Evolutionary conservation across 805 yeast species (phyloP).

Genomic region (Lachancea cidri): DNA sequence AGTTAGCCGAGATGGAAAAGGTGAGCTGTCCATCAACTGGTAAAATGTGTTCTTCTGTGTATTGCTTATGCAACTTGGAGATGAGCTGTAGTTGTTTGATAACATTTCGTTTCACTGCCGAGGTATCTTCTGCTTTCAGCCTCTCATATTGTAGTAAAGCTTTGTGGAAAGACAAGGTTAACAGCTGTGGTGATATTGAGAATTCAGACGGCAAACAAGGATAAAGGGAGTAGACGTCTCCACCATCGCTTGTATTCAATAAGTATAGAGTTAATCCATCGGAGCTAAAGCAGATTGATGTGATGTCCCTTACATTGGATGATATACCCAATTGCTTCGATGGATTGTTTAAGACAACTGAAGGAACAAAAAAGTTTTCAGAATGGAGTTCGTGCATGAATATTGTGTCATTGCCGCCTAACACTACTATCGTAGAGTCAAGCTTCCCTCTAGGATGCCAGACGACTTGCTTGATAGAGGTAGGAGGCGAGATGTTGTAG

Average conservation of each 20-base stretch:
- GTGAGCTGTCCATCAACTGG: constrained; percentile 2
- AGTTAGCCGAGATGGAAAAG: constrained; percentile 3
- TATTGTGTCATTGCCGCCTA: constrained; percentile 24
- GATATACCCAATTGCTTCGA: constrained; percentile 9
- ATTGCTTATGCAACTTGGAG: constrained; percentile 30
- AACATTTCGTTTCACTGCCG: constrained; percentile 19
- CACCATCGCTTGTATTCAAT: constrained; percentile 43
- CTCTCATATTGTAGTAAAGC: constrained; percentile 20
- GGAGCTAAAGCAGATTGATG: constrained; percentile 21
- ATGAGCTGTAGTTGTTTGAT: constrained; percentile 37
- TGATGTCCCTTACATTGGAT: constrained; percentile 18
- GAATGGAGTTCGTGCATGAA: constrained; percentile 18
- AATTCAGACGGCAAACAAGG: constrained; percentile 57
- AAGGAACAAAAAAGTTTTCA: constrained; percentile 3
- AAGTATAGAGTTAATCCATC: constrained; percentile 52
- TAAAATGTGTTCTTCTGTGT: constrained; percentile 11
- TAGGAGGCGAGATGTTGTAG: constrained; percentile 1
- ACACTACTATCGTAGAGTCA: constrained; percentile 21
- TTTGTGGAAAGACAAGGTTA: constrained; percentile 5
- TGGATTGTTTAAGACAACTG: constrained; percentile 3
- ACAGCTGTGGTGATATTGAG: constrained; percentile 11
- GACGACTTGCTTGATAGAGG: constrained; percentile 36
- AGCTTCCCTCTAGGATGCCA: constrained; percentile 38
- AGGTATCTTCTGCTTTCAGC: constrained; percentile 11
- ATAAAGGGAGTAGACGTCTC: constrained; percentile 51